A percentile compares a stretch with the other conserved stretches of the same genome.
These are phyloP conservation scores for Aspergillus sp. DNA, from an alignment of 2,329 filamentous ascomycete genomes.

Conservation along the genomic window DNA sequence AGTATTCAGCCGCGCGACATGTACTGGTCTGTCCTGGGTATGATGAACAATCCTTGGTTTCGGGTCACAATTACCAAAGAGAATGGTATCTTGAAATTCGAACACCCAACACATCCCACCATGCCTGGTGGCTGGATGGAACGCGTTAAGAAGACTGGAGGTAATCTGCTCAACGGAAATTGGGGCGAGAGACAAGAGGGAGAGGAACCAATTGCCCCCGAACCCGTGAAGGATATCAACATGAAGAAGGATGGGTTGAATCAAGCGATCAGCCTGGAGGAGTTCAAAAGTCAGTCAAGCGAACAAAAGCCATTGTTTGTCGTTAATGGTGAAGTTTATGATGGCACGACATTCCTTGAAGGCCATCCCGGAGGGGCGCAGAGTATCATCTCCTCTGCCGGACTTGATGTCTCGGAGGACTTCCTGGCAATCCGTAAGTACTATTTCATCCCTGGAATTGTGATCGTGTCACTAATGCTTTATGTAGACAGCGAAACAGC, in stretches of 20 bases:
- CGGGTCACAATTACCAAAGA: slow-evolving; percentile 74
- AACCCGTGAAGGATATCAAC: slow-evolving; percentile 65
- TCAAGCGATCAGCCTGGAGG: slow-evolving; percentile 65
- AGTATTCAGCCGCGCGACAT: slow-evolving; percentile 85
- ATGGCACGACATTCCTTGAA: slow-evolving; percentile 77
- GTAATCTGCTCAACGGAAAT: slow-evolving; percentile 74
- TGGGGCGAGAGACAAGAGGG: slow-evolving; percentile 74
- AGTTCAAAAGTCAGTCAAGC: slow-evolving; percentile 67
- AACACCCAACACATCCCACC: slow-evolving; percentile 83
- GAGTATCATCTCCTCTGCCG: slow-evolving; percentile 81
- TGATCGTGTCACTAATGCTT: slow-evolving; percentile 24
- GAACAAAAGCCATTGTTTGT: slow-evolving; percentile 79
- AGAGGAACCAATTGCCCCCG: slow-evolving; percentile 40
- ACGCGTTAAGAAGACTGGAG: slow-evolving; percentile 76
- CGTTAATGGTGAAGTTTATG: slow-evolving; percentile 83
- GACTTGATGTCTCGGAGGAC: slow-evolving; percentile 78
- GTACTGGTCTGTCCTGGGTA: slow-evolving; percentile 93
- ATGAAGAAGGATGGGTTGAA: slow-evolving; percentile 72
- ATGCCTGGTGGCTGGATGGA: slow-evolving; percentile 92
- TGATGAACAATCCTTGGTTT: slow-evolving; percentile 99
- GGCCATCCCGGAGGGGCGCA: slow-evolving; percentile 83
- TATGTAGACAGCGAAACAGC: slow-evolving; percentile 85
- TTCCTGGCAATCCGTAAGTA: slow-evolving; percentile 86
- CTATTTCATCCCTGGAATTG: not conserved
- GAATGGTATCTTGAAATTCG: slow-evolving; percentile 66